Conservation (phyloP, 2,329 filamentous ascomycete genomes). For the Epichloe scottii region DNA sequence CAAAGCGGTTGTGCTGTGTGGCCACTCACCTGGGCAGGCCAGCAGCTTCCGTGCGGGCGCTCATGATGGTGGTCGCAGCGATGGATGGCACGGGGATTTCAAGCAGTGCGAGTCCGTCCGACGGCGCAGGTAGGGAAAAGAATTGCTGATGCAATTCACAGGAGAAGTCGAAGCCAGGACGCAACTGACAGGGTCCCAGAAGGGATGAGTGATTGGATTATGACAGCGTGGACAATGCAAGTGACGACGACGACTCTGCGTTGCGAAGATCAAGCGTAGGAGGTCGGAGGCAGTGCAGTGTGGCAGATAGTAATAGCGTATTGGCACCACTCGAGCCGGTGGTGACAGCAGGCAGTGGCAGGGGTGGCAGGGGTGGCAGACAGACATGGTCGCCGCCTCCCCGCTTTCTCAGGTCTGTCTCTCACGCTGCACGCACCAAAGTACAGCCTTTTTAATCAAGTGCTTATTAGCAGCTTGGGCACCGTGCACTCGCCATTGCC, state of each 20-base stretch:
- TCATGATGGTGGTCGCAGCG: constrained; percentile 9
- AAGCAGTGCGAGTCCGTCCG: neutral
- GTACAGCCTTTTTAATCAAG: no score
- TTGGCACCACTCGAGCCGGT: neutral
- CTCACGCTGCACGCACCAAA: no score
- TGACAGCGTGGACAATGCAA: constrained; percentile 1
- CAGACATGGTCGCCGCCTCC: no score
- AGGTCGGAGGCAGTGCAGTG: constrained; percentile 5
- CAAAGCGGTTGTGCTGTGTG: constrained; percentile 1
- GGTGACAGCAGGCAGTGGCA: neutral
- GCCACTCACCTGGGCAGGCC: constrained; percentile 23
- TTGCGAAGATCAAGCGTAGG: constrained; percentile 2
- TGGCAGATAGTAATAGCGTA: neutral
- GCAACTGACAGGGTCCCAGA: neutral
- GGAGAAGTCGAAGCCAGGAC: constrained; percentile 1
- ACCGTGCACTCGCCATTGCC: neutral
- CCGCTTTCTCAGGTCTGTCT: neutral
- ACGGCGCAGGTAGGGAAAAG: neutral
- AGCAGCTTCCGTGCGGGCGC: constrained; percentile 25
- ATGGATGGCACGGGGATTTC: neutral
- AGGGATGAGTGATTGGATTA: constrained; percentile 1
- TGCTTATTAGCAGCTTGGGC: no score
- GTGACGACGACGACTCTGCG: constrained; percentile 6
- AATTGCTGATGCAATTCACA: constrained; percentile 8
- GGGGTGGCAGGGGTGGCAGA: no score